These are phyloP conservation scores for Sonneratia alba DNA, from an alignment of 345 rosid genomes.

Conservation along the genomic window DNA sequence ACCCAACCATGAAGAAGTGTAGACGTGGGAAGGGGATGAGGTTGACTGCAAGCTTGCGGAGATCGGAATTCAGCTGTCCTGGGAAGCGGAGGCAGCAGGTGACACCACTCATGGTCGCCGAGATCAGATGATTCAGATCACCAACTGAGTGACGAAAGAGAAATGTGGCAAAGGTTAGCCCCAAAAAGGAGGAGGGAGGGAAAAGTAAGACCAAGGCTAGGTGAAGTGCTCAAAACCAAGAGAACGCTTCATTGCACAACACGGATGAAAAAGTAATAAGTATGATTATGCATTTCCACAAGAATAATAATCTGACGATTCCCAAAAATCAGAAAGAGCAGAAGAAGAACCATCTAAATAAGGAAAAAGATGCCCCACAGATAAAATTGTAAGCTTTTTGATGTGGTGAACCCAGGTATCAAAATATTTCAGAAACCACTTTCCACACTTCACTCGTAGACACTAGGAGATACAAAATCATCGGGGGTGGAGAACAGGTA, in stretches of 20 bases:
- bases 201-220: neutral
- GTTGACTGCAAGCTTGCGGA: constrained; percentile 13
- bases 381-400: neutral
- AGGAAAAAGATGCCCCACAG: neutral
- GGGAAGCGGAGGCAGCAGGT: constrained; percentile 18
- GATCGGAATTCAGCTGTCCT: constrained; percentile 14
- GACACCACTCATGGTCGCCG: constrained; percentile 17
- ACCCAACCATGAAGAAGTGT: constrained; percentile 16
- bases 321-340: neutral
- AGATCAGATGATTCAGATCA: constrained; percentile 14
- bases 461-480: neutral
- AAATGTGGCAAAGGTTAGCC: neutral
- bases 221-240: neutral
- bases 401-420: neutral
- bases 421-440: neutral
- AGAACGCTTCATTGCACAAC: neutral
- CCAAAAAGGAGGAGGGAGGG: neutral
- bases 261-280: neutral
- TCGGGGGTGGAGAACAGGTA: neutral
- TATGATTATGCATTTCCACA: neutral
- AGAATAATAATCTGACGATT: neutral
- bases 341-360: neutral
- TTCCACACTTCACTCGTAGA: neutral
- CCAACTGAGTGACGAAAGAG: constrained; percentile 6
- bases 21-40: constrained; percentile 16